Conservation (phyloP, 2,329 filamentous ascomycete species). For the Fusarium keratoplasticum region DNA sequence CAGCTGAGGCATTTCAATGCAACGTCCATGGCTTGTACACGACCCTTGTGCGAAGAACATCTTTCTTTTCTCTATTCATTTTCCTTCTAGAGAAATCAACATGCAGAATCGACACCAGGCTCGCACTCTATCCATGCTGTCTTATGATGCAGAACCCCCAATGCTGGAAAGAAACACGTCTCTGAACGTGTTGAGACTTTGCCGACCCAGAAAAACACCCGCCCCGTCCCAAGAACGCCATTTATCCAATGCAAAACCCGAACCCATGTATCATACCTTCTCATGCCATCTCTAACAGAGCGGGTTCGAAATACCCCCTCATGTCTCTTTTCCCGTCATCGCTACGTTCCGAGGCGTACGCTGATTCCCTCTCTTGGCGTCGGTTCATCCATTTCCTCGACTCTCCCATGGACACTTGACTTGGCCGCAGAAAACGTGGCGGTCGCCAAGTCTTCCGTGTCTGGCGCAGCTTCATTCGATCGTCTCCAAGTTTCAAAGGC, state of each 20-base stretch:
- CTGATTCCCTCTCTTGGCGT: not conserved
- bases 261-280: conserved; percentile 13
- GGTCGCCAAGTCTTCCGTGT: not conserved
- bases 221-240: conserved; percentile 25
- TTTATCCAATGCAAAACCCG: conserved; percentile 34
- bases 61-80: not conserved
- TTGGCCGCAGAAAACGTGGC: not conserved
- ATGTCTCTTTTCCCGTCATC: not conserved
- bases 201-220: conserved; percentile 9
- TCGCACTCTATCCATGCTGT: conserved; percentile 3
- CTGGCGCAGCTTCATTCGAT: not conserved
- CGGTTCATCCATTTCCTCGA: not conserved
- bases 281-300: conserved; percentile 5
- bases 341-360: not conserved
- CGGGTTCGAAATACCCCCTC: not conserved
- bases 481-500: not conserved
- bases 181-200: not conserved
- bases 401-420: not conserved
- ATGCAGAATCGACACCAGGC: not conserved
- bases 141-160: conserved; percentile 1
- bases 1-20: not conserved
- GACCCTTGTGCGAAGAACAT: not conserved
- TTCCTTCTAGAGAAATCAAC: conserved; percentile 9
- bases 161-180: not conserved
- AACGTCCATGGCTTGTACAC: not conserved